phyloP scores from a whole-genome alignment of 441 rosid species.

The Iberis amara region DNA sequence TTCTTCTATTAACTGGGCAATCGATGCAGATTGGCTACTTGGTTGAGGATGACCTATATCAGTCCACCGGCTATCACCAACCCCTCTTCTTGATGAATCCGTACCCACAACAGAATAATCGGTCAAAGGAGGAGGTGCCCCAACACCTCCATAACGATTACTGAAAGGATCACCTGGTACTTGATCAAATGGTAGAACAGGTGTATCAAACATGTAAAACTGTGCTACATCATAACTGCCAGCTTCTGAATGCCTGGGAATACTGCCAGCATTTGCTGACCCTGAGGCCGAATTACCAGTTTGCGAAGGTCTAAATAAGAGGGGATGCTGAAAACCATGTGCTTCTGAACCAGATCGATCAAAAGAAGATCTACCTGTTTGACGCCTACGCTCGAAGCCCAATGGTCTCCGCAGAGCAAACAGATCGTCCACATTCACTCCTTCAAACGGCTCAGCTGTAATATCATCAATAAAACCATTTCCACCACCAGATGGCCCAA shows the following conservation, averaged over 20 bases:
- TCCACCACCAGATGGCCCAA: slow-evolving; percentile 79
- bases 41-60: slow-evolving; percentile 95
- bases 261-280: slow-evolving; percentile 64
- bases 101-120: slow-evolving; percentile 72
- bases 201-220: slow-evolving; percentile 93
- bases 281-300: slow-evolving; percentile 57
- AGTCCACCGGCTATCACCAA: slow-evolving; percentile 90
- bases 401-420: slow-evolving; percentile 84
- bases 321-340: slow-evolving; percentile 93
- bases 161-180: slow-evolving; percentile 61
- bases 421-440: slow-evolving; percentile 93
- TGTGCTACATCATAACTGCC: slow-evolving; percentile 79
- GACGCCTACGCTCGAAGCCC: slow-evolving; percentile 86
- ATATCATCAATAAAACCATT: slow-evolving; percentile 81
- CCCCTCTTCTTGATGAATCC: slow-evolving; percentile 82
- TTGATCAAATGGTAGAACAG: slow-evolving; percentile 77
- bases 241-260: slow-evolving; percentile 76
- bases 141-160: slow-evolving; percentile 62
- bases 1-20: slow-evolving; percentile 89
- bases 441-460: slow-evolving; percentile 96
- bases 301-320: slow-evolving; percentile 77
- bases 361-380: slow-evolving; percentile 68
- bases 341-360: slow-evolving; percentile 69
- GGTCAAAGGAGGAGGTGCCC: slow-evolving; percentile 74
- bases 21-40: slow-evolving; percentile 70